These are phyloP conservation scores for Diddensiella santjacobensis DNA, from an alignment of 805 yeast genomes.

Conservation along the genomic window DNA sequence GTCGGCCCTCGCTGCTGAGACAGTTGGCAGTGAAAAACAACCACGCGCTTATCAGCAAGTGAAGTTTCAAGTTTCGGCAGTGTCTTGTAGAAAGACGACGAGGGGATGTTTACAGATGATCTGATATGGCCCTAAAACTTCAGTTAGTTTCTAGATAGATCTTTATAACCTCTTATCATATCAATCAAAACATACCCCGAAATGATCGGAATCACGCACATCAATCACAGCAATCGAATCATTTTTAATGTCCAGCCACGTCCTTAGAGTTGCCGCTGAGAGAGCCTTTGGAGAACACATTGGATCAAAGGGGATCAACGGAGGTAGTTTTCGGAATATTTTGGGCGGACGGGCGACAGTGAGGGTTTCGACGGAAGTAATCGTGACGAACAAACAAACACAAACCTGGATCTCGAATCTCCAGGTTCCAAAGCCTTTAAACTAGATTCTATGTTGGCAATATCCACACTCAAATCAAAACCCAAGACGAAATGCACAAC, in stretches of 20 bases:
- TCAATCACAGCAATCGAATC: conserved; percentile 55
- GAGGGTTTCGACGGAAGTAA: not conserved
- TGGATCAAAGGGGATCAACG: conserved; percentile 1
- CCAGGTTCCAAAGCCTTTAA: not conserved
- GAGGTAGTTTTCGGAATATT: not conserved
- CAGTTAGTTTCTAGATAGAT: not conserved
- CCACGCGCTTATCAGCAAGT: conserved; percentile 41
- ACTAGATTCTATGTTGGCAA: conserved; percentile 6
- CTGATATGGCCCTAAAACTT: conserved; percentile 52
- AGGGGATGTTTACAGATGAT: conserved; percentile 54
- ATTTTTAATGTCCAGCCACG: conserved; percentile 27
- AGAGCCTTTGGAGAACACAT: conserved; percentile 3
- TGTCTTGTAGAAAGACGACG: conserved; percentile 40
- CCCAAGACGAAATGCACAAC: too few species aligned
- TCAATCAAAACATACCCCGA: conserved; percentile 50
- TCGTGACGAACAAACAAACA: not conserved
- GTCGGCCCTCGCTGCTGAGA: conserved; percentile 92
- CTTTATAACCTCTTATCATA: not conserved
- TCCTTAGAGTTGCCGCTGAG: conserved; percentile 23
- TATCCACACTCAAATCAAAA: conserved; percentile 8
- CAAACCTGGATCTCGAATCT: too few species aligned
- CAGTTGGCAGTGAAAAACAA: conserved; percentile 87
- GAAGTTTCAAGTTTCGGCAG: conserved; percentile 39
- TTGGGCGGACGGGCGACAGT: conserved; percentile 1
- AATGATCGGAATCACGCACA: conserved; percentile 77